Evolutionary conservation across 352 stramenopile genomes (phyloP), one percentile per base, ranked within the genome.

Genomic region (Phytophthora rubi): DNA sequence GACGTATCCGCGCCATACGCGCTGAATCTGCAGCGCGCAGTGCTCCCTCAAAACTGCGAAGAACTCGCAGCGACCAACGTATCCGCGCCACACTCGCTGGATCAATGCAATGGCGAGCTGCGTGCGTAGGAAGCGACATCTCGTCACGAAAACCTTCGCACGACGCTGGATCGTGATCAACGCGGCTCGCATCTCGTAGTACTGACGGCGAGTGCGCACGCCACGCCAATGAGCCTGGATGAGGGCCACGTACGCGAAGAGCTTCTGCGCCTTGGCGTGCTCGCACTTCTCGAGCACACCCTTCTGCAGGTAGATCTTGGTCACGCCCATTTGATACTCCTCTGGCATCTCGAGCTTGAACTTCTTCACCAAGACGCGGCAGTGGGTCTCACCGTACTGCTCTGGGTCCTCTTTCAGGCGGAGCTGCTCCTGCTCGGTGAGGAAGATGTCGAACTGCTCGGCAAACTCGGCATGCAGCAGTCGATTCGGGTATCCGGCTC

Each of bases 271-370:
- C 42, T 87, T 88, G 8, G 75, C 74, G 5, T 81, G 76, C 60
- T 94, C 86, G 6, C 94, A 73, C 21, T 76, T 84, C 54, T 94
- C 86, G 4, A 94, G 75, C 28, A 96, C 81, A 26, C 88, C 88
- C 49, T 92, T 86, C 55, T 94, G 86, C n/a, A 96, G 73, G 75
- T 94, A 96, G 53, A 96, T 94, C 72, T 94, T 94, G 21, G 85
- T 92, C 68, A 80, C 77, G 7, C 88, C 88, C 82, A 96, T 91
- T 56, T 94, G 86, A 56, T 82, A 94, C 65, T 96, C 83, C 23
- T 89, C 76, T 0, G 88, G 88, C 7, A 70, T 83, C 30, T 74
- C 66, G 16, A 94, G 75, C 53, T 85, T 73, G 58, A 94, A 92
- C 35, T 86, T 82, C 30, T 82, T 76, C n/a, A 82, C 80, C 18